Evolutionary conservation across 495 filamentous ascomycete genomes (phyloP).

Genomic region (Apodospora peruviana): DNA sequence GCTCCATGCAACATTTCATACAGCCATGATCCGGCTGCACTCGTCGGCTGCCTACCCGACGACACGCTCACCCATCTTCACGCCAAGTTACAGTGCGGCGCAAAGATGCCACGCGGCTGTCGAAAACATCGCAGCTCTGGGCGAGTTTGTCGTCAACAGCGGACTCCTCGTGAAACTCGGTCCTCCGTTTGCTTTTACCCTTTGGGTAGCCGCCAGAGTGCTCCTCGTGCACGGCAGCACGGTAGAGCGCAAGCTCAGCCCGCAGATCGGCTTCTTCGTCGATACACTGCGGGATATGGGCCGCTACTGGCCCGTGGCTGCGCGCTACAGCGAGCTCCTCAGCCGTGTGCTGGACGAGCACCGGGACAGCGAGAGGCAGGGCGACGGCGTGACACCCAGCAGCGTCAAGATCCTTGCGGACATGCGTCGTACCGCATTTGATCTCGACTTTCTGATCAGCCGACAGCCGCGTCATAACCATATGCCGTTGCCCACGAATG

Average conservation of each 20-base stretch:
- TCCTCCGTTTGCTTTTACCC: conserved; percentile 80
- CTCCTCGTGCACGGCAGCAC: conserved; percentile 84
- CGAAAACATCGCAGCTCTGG: conserved; percentile 73
- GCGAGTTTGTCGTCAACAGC: conserved; percentile 66
- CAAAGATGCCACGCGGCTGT: conserved; percentile 77
- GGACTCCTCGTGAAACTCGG: conserved; percentile 73
- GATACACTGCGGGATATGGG: conserved; percentile 76
- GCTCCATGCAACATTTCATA: conserved; percentile 71
- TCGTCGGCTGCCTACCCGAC: conserved; percentile 92
- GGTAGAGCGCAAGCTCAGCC: conserved; percentile 72
- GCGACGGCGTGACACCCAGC: conserved; percentile 70
- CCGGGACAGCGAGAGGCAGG: conserved; percentile 65
- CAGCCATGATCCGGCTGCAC: conserved; percentile 80
- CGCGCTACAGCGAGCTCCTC: conserved; percentile 73
- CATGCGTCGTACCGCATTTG: conserved; percentile 81
- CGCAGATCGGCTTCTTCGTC: conserved; percentile 72
- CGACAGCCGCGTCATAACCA: conserved; percentile 64
- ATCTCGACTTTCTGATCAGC: conserved; percentile 81
- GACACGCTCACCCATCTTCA: conserved; percentile 77
- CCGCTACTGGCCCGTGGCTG: conserved; percentile 76
- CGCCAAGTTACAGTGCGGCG: conserved; percentile 73
- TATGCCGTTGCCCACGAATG: conserved; percentile 29
- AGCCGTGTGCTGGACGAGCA: conserved; percentile 81
- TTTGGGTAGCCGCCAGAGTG: conserved; percentile 87
- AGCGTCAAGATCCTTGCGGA: conserved; percentile 82